These are phyloP conservation scores for Candolleomyces efflorescens DNA, from an alignment of 768 basidiomycete genomes.

Conservation along the genomic window DNA sequence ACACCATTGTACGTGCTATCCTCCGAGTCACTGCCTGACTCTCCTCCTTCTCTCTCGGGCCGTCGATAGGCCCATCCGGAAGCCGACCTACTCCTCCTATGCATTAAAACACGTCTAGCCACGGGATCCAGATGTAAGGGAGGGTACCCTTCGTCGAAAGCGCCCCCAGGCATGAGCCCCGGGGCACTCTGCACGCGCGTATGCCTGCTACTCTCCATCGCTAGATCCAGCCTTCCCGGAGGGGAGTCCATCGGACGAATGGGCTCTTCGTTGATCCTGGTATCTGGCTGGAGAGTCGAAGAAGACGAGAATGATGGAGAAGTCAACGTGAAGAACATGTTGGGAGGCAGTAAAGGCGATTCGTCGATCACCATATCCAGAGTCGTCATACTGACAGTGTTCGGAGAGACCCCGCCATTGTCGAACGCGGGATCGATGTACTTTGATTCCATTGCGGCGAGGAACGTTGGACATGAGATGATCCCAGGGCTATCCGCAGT, in stretches of 20 bases:
- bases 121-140: slow-evolving; percentile 3
- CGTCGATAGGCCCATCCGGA: slow-evolving; percentile 28
- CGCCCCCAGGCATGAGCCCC: slow-evolving; percentile 3
- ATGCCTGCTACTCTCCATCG: slow-evolving; percentile 8
- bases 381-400: no score
- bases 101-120: slow-evolving; percentile 8
- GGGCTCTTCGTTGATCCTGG: neutral
- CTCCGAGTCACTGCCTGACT: neutral
- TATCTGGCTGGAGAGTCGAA: neutral
- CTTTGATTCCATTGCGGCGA: neutral
- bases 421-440: neutral
- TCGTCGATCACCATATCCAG: neutral
- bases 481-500: slow-evolving; percentile 11
- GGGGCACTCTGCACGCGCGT: slow-evolving; percentile 20
- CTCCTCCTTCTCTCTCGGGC: slow-evolving; percentile 6
- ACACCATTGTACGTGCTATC: neutral
- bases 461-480: slow-evolving; percentile 1
- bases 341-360: slow-evolving; percentile 4
- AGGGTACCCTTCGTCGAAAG: neutral
- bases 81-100: slow-evolving; percentile 23
- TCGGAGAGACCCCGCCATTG: neutral
- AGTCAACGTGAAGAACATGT: neutral
- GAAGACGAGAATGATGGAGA: neutral
- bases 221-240: neutral
- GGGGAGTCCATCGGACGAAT: neutral